A percentile compares a stretch with the other conserved stretches of the same genome.
Conservation (phyloP, 805 yeast species). For the Huiozyma sinensis region DNA sequence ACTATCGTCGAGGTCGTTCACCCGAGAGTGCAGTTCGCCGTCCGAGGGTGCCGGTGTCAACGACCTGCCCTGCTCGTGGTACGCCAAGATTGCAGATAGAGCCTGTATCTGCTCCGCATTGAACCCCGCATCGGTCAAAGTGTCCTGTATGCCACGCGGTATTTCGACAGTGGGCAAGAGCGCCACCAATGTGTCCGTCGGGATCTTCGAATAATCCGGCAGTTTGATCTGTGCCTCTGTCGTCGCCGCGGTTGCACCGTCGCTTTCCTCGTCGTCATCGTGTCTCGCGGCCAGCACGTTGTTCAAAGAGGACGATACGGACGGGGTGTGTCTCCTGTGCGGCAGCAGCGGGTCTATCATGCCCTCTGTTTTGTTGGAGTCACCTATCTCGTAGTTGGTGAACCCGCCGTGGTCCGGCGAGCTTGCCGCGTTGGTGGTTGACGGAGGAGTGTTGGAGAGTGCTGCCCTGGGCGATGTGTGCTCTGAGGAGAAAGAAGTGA, state of each 20-base stretch:
- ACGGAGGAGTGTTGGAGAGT: neutral
- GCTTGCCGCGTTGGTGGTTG: neutral
- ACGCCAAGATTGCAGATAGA: slow-evolving; percentile 61
- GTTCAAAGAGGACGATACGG: slow-evolving; percentile 1
- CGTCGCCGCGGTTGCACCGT: neutral
- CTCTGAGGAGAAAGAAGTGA: neutral
- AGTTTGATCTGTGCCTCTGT: slow-evolving; percentile 13
- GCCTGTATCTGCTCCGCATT: slow-evolving; percentile 62
- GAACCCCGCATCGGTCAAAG: slow-evolving; percentile 56
- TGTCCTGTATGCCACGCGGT: slow-evolving; percentile 60
- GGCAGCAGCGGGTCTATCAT: neutral
- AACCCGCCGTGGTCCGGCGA: slow-evolving; percentile 6
- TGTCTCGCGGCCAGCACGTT: neutral
- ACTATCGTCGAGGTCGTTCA: slow-evolving; percentile 1
- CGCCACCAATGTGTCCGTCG: slow-evolving; percentile 30
- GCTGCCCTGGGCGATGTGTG: neutral
- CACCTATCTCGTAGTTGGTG: slow-evolving; percentile 9
- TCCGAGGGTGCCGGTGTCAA: neutral
- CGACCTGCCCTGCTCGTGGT: slow-evolving; percentile 38
- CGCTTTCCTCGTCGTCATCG: neutral
- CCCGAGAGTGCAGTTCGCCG: neutral
- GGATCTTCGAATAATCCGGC: slow-evolving; percentile 24
- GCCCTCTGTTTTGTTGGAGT: neutral
- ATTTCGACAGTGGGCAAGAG: slow-evolving; percentile 52
- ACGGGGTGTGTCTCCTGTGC: neutral